These are phyloP conservation scores for Tetradesmus obliquus DNA, from an alignment of 139 green algal species.

Conservation along the genomic window DNA sequence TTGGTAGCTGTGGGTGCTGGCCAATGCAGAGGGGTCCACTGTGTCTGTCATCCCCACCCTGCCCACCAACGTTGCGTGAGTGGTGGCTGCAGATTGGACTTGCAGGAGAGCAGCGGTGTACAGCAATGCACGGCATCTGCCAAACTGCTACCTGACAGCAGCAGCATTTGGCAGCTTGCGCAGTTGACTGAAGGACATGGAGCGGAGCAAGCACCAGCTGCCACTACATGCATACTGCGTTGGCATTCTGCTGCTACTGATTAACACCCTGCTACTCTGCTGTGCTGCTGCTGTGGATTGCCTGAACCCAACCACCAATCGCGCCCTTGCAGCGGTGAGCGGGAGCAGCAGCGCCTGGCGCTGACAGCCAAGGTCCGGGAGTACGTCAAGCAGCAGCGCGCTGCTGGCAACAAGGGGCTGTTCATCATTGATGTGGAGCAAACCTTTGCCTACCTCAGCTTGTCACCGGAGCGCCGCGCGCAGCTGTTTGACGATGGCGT, in stretches of 20 bases:
- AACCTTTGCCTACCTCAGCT: conserved; percentile 19
- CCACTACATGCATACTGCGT: not conserved
- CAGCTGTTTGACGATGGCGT: conserved; percentile 41
- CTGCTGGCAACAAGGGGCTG: conserved; percentile 7
- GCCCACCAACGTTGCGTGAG: conserved; percentile 17
- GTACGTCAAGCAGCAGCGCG: not conserved
- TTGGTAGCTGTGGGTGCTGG: conserved; percentile 12
- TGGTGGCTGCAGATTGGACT: not conserved
- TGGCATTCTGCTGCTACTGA: not conserved
- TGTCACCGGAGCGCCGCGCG: not conserved
- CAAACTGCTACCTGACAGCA: not conserved
- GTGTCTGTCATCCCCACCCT: conserved; percentile 42
- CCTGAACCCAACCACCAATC: not conserved
- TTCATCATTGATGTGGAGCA: conserved; percentile 32
- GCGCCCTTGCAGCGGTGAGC: conserved; percentile 2
- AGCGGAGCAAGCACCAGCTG: not conserved
- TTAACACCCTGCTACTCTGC: not conserved
- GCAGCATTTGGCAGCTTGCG: not conserved
- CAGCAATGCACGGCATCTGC: not conserved
- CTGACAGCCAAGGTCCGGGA: not conserved
- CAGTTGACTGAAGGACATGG: not conserved
- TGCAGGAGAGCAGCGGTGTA: no score
- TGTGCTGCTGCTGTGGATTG: not conserved
- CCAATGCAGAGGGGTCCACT: conserved; percentile 22
- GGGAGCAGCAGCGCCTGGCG: conserved; percentile 7